Conservation (phyloP, 768 basidiomycete species). For the Termitomyces sp. region DNA sequence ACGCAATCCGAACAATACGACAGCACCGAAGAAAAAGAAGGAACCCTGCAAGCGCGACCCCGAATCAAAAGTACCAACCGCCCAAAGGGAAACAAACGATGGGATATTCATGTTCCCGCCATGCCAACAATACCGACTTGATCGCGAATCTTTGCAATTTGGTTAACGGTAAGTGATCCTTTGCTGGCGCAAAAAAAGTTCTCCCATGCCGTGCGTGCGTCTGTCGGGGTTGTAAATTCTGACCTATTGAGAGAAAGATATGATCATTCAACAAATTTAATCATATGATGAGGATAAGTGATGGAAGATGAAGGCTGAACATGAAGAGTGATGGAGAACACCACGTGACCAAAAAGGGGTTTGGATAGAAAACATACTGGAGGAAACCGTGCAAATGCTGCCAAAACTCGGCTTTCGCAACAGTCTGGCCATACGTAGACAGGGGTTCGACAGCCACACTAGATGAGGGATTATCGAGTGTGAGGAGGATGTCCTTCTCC, state of each 20-base stretch:
- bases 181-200: constrained; percentile 82
- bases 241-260: constrained; percentile 29
- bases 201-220: constrained; percentile 75
- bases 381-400: constrained; percentile 59
- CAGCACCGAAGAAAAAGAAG: not conserved
- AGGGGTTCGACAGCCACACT: constrained; percentile 41
- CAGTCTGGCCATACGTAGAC: constrained; percentile 56
- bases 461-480: constrained; percentile 47
- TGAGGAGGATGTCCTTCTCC: constrained; percentile 65
- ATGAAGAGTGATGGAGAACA: not conserved
- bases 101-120: constrained; percentile 60
- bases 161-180: constrained; percentile 70
- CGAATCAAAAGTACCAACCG: not conserved
- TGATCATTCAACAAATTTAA: not conserved
- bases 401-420: constrained; percentile 85
- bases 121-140: constrained; percentile 82
- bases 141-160: constrained; percentile 92
- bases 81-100: not conserved
- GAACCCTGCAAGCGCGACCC: not conserved
- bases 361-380: constrained; percentile 32
- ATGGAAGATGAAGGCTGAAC: not conserved
- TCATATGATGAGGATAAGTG: not conserved
- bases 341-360: not conserved
- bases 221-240: constrained; percentile 58
- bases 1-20: not conserved